Evolutionary conservation across 345 rosid genomes (phyloP).

Genomic region (Brassica incana): DNA sequence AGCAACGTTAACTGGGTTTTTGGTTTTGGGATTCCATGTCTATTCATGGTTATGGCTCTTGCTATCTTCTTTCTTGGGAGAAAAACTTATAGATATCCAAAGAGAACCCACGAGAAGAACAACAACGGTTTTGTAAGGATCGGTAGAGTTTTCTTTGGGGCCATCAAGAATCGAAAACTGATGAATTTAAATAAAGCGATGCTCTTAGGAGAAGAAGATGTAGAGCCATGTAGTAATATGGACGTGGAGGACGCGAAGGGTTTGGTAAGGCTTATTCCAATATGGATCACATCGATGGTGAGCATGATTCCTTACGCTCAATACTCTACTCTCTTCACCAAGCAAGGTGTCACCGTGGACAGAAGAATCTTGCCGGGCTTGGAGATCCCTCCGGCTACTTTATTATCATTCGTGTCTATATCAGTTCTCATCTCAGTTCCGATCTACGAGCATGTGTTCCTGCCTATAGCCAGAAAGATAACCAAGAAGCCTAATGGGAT

Average conservation of each 20-base stretch:
- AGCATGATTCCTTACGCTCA: conserved; percentile 6
- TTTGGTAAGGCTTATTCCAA: conserved; percentile 7
- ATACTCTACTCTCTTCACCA: conserved; percentile 13
- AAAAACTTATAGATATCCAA: conserved; percentile 2
- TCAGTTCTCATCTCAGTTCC: conserved; percentile 11
- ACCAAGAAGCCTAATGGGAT: background rate
- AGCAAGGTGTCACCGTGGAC: conserved; percentile 12
- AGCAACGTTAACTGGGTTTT: background rate
- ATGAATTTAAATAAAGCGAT: background rate
- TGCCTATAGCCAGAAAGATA: background rate
- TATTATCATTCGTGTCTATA: background rate
- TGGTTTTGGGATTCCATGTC: conserved; percentile 14
- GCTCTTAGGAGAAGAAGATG: background rate
- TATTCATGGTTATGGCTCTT: conserved; percentile 21
- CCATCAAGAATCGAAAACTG: background rate
- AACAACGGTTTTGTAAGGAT: background rate
- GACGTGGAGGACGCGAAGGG: conserved; percentile 10
- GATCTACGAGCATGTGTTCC: conserved; percentile 1
- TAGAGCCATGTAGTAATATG: background rate
- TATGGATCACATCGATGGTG: conserved; percentile 2
- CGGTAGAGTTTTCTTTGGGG: background rate
- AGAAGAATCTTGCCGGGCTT: background rate
- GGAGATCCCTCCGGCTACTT: conserved; percentile 4
- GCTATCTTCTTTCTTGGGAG: conserved; percentile 11
- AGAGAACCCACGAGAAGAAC: background rate